Conservation (phyloP, 1,139 yeast species). For the Debaryomyces udenii region DNA sequence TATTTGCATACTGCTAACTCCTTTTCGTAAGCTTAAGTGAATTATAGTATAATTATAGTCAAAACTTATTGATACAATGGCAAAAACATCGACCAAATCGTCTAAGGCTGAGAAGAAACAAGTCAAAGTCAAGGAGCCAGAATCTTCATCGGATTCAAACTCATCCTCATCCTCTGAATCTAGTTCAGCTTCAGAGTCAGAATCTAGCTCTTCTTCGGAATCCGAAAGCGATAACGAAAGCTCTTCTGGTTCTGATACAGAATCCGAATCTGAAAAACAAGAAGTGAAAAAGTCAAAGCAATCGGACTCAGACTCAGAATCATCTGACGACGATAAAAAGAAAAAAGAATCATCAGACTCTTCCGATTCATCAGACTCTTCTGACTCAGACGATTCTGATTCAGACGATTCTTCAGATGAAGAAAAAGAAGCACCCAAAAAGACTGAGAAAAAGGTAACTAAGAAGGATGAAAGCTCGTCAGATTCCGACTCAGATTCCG, state of each 20-base stretch:
- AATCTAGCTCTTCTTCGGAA: conserved; percentile 22
- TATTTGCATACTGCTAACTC: conserved; percentile 1
- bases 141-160: conserved; percentile 25
- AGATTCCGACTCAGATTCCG: conserved; percentile 6
- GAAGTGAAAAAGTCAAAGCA: conserved; percentile 5
- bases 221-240: conserved; percentile 14
- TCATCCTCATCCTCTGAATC: conserved; percentile 21
- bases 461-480: conserved; percentile 10
- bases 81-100: conserved; percentile 29
- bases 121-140: conserved; percentile 33
- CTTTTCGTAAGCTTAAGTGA: conserved; percentile 1
- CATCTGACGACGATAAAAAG: conserved; percentile 25
- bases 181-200: conserved; percentile 15
- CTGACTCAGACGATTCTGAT: too few relatives aligned
- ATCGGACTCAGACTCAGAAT: conserved; percentile 23
- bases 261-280: conserved; percentile 16
- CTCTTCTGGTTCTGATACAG: conserved; percentile 11
- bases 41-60: conserved; percentile 3
- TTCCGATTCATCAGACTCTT: conserved; percentile 9
- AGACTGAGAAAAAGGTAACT: conserved; percentile 10
- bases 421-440: conserved; percentile 20
- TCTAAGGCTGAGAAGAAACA: conserved; percentile 29
- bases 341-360: conserved; percentile 20
- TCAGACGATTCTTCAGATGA: conserved; percentile 13
- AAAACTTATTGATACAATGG: conserved; percentile 23